Evolutionary conservation across 2,329 filamentous ascomycete species (phyloP).

Genomic region (Diaporthe sp.): DNA sequence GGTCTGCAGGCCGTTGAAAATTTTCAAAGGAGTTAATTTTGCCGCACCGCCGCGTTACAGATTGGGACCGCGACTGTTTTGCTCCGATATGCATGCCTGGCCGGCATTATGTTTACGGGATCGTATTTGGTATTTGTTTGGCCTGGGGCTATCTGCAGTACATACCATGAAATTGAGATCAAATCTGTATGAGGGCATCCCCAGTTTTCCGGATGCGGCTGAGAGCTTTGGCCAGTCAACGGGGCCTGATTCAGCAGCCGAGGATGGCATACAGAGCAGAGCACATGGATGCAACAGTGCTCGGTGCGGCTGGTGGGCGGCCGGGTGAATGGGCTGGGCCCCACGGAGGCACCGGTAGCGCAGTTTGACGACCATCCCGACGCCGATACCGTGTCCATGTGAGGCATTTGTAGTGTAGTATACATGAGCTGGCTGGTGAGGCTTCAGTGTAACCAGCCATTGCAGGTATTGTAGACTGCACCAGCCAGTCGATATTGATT

Average conservation of each 20-base stretch:
- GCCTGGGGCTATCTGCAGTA: neutral
- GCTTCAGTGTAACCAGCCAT: no score
- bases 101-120: slow-evolving; percentile 9
- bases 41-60: slow-evolving; percentile 33
- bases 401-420: slow-evolving; percentile 32
- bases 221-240: slow-evolving; percentile 34
- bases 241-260: slow-evolving; percentile 34
- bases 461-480: neutral
- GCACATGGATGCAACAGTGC: neutral
- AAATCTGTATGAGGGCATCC: slow-evolving; percentile 4
- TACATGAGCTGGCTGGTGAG: neutral
- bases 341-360: slow-evolving; percentile 33
- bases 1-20: slow-evolving; percentile 38
- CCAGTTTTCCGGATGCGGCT: slow-evolving; percentile 29
- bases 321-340: slow-evolving; percentile 36
- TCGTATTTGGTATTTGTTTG: neutral
- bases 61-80: slow-evolving; percentile 4
- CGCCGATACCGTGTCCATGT: neutral
- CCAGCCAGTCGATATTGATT: neutral
- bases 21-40: slow-evolving; percentile 33
- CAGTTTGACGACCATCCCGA: slow-evolving; percentile 5
- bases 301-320: slow-evolving; percentile 20
- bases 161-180: neutral
- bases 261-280: neutral
- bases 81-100: slow-evolving; percentile 4